Percentiles rank a stretch among this genome's conserved stretches.
These are phyloP conservation scores for Penicillium sp. DNA, from an alignment of 2,329 filamentous ascomycete species.

Conservation along the genomic window DNA sequence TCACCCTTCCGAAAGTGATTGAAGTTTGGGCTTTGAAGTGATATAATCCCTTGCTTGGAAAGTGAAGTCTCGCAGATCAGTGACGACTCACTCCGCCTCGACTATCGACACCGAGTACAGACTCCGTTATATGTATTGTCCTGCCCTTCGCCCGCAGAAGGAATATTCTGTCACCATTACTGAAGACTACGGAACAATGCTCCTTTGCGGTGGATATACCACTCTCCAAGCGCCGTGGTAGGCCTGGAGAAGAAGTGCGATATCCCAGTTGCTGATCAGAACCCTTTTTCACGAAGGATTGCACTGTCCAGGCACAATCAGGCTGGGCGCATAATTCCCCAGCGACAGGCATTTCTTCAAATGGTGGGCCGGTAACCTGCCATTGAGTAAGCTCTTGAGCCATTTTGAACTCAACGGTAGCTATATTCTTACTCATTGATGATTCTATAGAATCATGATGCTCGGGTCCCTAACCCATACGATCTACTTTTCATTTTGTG, in stretches of 20 bases:
- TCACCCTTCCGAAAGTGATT: not conserved
- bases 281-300: not conserved
- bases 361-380: not conserved
- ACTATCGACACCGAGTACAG: not conserved
- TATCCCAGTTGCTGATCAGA: not conserved
- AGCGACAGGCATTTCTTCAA: not conserved
- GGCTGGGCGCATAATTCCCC: not conserved
- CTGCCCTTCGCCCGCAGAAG: not conserved
- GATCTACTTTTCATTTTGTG: conserved; percentile 1
- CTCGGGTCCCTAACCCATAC: not conserved
- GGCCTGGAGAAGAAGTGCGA: not conserved
- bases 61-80: not conserved
- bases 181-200: not conserved
- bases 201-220: not conserved
- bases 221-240: not conserved
- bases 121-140: not conserved
- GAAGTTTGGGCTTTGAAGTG: not conserved
- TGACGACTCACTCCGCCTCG: not conserved
- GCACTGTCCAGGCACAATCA: not conserved
- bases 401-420: not conserved
- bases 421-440: not conserved
- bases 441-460: not conserved
- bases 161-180: not conserved
- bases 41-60: not conserved
- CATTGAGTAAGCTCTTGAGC: not conserved